Conservation (phyloP, 2,329 filamentous ascomycete genomes). For the Chrysosporium keratinophilum region DNA sequence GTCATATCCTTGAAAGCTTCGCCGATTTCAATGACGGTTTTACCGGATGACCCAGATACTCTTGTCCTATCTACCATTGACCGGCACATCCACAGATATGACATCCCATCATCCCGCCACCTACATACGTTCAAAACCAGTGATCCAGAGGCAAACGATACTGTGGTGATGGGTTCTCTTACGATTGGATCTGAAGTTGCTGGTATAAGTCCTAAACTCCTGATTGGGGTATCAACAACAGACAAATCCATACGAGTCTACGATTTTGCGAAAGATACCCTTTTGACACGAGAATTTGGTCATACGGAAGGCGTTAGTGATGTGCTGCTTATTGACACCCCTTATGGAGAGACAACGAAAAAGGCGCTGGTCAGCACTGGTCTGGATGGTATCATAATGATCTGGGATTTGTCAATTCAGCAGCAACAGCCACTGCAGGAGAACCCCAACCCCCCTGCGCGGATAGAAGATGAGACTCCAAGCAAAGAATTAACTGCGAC, state of each 20-base stretch:
- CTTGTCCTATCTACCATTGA: conserved; percentile 54
- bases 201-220: conserved; percentile 51
- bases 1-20: conserved; percentile 77
- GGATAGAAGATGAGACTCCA: conserved; percentile 32
- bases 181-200: conserved; percentile 47
- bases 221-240: conserved; percentile 83
- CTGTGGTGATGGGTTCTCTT: conserved; percentile 72
- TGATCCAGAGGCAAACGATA: conserved; percentile 68
- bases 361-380: conserved; percentile 59
- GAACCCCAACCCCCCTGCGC: conserved; percentile 21
- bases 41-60: conserved; percentile 48
- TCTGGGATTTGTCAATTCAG: conserved; percentile 47
- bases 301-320: conserved; percentile 91
- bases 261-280: conserved; percentile 61
- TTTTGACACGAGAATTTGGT: conserved; percentile 84
- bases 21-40: conserved; percentile 70
- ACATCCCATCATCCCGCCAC: conserved; percentile 57
- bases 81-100: conserved; percentile 49
- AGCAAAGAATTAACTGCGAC: conserved; percentile 43
- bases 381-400: conserved; percentile 72
- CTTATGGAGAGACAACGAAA: conserved; percentile 37
- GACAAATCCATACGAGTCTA: conserved; percentile 94
- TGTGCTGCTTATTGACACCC: conserved; percentile 55
- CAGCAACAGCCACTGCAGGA: conserved; percentile 24
- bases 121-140: conserved; percentile 68